Percentiles rank a stretch among this genome's conserved stretches.
Conservation (phyloP, 768 basidiomycete genomes). For the Tylopilus cervinicoccineus region DNA sequence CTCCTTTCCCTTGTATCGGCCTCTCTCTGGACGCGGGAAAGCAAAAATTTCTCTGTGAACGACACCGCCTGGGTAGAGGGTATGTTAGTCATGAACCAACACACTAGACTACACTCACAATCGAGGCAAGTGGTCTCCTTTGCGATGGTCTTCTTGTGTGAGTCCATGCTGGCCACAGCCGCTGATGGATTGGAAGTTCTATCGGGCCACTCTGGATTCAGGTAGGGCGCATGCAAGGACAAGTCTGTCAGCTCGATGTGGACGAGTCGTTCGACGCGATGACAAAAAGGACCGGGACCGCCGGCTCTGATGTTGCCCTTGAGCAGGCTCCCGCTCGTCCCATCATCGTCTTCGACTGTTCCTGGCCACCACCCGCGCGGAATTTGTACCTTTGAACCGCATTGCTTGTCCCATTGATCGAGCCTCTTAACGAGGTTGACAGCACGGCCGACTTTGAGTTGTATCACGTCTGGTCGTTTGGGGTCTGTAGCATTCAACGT, state of each 20-base stretch:
- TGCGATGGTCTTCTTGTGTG: conserved; percentile 14
- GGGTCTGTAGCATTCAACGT: conserved; percentile 26
- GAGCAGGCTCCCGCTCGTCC: conserved; percentile 45
- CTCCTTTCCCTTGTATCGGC: conserved; percentile 58
- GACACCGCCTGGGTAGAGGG: conserved; percentile 41
- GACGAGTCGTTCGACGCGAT: conserved; percentile 73
- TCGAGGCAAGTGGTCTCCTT: conserved; percentile 36
- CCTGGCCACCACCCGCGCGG: conserved; percentile 74
- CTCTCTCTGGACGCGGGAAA: conserved; percentile 52
- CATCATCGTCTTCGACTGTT: conserved; percentile 38
- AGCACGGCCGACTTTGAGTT: conserved; percentile 78
- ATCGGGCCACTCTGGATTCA: conserved; percentile 46
- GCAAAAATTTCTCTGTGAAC: conserved; percentile 79
- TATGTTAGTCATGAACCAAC: conserved; percentile 4
- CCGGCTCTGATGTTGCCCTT: conserved; percentile 64
- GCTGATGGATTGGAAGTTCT: conserved; percentile 27
- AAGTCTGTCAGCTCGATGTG: conserved; percentile 80
- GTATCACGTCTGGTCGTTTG: conserved; percentile 39
- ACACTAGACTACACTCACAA: conserved; percentile 34
- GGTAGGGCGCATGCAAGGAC: conserved; percentile 52
- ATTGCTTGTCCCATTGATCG: conserved; percentile 80
- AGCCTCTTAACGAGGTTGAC: conserved; percentile 69
- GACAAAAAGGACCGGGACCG: conserved; percentile 58
- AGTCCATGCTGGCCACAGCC: conserved; percentile 1
- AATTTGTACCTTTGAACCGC: conserved; percentile 71